Conservation (phyloP, 1,284 basidiomycete species). For the Sporisorium reilianum region DNA sequence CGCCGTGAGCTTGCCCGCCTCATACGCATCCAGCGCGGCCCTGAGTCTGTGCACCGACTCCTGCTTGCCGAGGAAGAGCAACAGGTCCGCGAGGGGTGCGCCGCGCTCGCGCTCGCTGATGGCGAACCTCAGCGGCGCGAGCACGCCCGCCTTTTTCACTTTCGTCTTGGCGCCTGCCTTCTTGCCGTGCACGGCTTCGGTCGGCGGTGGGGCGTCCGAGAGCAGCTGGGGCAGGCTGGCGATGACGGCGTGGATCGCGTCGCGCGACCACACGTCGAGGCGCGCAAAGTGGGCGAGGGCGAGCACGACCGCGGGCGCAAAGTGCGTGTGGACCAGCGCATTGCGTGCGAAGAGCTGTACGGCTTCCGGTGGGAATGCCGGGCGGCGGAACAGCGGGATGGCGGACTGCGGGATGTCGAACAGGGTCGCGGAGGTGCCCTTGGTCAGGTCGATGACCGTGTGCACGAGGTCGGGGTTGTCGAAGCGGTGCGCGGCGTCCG, state of each 20-base stretch:
- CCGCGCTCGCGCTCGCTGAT: slow-evolving; percentile 33
- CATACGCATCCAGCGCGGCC: slow-evolving; percentile 13
- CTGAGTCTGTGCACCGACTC: slow-evolving; percentile 15
- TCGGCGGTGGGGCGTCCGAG: slow-evolving; percentile 6
- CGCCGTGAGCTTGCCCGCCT: not conserved
- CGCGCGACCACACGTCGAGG: slow-evolving; percentile 19
- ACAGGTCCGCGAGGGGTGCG: slow-evolving; percentile 39
- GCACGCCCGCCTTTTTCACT: slow-evolving; percentile 40
- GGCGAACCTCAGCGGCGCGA: slow-evolving; percentile 43
- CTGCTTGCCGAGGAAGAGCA: slow-evolving; percentile 32
- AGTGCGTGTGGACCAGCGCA: slow-evolving; percentile 25
- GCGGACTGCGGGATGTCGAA: slow-evolving; percentile 35
- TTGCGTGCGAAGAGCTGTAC: slow-evolving; percentile 13
- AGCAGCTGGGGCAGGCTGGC: slow-evolving; percentile 21
- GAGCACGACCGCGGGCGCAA: slow-evolving; percentile 5
- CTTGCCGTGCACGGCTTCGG: not conserved
- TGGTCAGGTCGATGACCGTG: slow-evolving; percentile 21
- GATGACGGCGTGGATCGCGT: slow-evolving; percentile 26
- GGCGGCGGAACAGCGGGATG: slow-evolving; percentile 19
- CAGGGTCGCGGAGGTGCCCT: slow-evolving; percentile 28
- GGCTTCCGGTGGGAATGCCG: slow-evolving; percentile 1
- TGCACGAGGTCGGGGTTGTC: slow-evolving; percentile 7
- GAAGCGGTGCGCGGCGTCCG: slow-evolving; percentile 5
- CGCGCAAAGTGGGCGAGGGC: slow-evolving; percentile 4
- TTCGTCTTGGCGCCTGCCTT: slow-evolving; percentile 17